phyloP scores from a whole-genome alignment of 2,329 filamentous ascomycete genomes.

The Claviceps paspali region DNA sequence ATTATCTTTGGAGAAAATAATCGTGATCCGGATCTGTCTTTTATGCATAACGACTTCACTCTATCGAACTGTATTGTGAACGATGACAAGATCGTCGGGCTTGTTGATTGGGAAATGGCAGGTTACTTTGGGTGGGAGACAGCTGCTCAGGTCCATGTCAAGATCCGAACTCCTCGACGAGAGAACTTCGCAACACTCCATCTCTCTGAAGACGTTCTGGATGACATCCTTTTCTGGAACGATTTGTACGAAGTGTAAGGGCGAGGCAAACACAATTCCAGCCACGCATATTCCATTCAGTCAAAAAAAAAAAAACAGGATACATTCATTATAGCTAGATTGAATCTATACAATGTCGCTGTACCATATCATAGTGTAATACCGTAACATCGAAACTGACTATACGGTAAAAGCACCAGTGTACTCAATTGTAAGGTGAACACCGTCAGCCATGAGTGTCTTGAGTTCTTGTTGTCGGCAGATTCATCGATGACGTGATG shows the following conservation, averaged over 20 bases:
- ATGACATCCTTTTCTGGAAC: neutral
- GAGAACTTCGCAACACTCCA: constrained; percentile 8
- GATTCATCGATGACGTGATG: too few species aligned
- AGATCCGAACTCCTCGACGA: constrained; percentile 11
- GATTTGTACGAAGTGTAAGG: neutral
- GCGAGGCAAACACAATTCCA: too few species aligned
- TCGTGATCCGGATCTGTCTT: constrained; percentile 14
- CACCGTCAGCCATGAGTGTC: too few species aligned
- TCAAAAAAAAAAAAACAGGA: too few species aligned
- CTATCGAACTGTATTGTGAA: constrained; percentile 22
- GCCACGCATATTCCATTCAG: too few species aligned
- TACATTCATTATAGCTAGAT: too few species aligned
- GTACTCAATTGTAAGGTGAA: too few species aligned
- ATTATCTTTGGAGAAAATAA: constrained; percentile 14
- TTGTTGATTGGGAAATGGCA: constrained; percentile 28
- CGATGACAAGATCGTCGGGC: constrained; percentile 21
- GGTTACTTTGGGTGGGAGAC: constrained; percentile 19
- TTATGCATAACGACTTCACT: constrained; percentile 26
- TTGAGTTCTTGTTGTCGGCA: too few species aligned
- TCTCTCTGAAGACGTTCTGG: neutral
- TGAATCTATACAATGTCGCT: too few species aligned
- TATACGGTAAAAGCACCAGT: too few species aligned
- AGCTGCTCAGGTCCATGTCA: constrained; percentile 14
- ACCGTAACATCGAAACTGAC: too few species aligned
- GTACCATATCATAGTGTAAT: too few species aligned